These are phyloP conservation scores for Colletotrichum limetticola DNA, from an alignment of 2,329 filamentous ascomycete genomes.

Conservation along the genomic window DNA sequence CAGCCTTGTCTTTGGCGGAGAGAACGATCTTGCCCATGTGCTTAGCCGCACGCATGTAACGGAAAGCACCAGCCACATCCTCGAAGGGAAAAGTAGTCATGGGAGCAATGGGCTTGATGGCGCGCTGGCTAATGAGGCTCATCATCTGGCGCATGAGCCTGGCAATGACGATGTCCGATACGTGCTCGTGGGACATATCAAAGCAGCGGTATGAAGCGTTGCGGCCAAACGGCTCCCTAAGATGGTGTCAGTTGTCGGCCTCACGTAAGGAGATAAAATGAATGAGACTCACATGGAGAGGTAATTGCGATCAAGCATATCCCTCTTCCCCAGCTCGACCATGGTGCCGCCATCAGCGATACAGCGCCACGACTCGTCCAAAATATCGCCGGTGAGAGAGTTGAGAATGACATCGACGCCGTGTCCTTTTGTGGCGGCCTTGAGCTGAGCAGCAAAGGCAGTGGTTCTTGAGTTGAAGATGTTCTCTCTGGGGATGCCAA, in stretches of 20 bases:
- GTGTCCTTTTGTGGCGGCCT: slow-evolving; percentile 35
- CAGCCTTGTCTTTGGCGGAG: not conserved
- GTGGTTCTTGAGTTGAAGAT: slow-evolving; percentile 42
- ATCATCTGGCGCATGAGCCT: slow-evolving; percentile 33
- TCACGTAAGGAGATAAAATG: slow-evolving; percentile 38
- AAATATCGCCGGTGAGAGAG: slow-evolving; percentile 43
- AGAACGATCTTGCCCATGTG: slow-evolving; percentile 57
- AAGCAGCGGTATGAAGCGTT: too few relatives aligned
- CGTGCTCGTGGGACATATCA: not conserved
- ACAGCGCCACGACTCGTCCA: not conserved
- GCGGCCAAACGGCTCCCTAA: too few relatives aligned
- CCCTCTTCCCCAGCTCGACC: slow-evolving; percentile 45
- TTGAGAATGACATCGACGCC: slow-evolving; percentile 45
- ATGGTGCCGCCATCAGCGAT: slow-evolving; percentile 41
- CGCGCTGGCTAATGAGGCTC: not conserved
- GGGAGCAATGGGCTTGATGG: slow-evolving; percentile 2
- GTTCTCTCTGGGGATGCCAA: slow-evolving; percentile 40
- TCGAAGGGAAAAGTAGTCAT: not conserved
- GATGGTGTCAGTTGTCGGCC: too few relatives aligned
- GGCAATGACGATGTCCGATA: not conserved
- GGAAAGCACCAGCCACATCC: slow-evolving; percentile 47
- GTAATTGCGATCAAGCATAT: slow-evolving; percentile 41
- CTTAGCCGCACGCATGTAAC: slow-evolving; percentile 53
- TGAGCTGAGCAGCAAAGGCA: slow-evolving; percentile 39
- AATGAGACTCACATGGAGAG: slow-evolving; percentile 49